Evolutionary conservation across 1,139 yeast genomes (phyloP).

Genomic region (Meyerozyma sp.): DNA sequence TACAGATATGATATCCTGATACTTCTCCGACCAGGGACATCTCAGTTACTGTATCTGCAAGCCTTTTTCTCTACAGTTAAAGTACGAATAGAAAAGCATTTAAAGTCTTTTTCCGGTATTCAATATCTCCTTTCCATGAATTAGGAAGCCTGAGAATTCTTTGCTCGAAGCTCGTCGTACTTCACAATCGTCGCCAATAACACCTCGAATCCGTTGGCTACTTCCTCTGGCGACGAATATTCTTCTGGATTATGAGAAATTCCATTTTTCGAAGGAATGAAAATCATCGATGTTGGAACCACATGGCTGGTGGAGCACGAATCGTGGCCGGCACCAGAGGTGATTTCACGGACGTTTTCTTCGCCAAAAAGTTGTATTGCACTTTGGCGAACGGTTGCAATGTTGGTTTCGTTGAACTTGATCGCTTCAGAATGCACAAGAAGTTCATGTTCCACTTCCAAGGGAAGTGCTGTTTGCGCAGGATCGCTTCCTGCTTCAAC

Average conservation of each 20-base stretch:
- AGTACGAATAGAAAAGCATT: no score
- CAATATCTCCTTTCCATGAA: no score
- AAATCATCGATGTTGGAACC: conserved; percentile 70
- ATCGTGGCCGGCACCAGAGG: conserved; percentile 74
- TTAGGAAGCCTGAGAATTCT: background rate
- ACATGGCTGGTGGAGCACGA: conserved; percentile 52
- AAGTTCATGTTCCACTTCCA: conserved; percentile 33
- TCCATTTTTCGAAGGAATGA: conserved; percentile 69
- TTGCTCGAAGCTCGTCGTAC: conserved; percentile 31
- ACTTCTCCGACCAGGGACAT: no score
- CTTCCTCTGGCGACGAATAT: conserved; percentile 57
- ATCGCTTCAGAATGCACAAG: conserved; percentile 50
- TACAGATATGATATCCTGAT: no score
- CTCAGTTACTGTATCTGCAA: no score
- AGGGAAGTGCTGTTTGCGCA: conserved; percentile 6
- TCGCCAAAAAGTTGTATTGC: conserved; percentile 46
- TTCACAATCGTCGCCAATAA: conserved; percentile 53
- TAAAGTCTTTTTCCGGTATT: no score
- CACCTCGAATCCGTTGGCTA: conserved; percentile 54
- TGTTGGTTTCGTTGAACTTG: conserved; percentile 46
- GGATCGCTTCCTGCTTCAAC: conserved; percentile 11
- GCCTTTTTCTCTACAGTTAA: no score
- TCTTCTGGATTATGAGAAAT: conserved; percentile 66
- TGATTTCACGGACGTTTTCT: conserved; percentile 38
- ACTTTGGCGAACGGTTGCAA: conserved; percentile 45